Evolutionary conservation across 2,329 filamentous ascomycete species (phyloP).

Genomic region (Catunica adiposa): DNA sequence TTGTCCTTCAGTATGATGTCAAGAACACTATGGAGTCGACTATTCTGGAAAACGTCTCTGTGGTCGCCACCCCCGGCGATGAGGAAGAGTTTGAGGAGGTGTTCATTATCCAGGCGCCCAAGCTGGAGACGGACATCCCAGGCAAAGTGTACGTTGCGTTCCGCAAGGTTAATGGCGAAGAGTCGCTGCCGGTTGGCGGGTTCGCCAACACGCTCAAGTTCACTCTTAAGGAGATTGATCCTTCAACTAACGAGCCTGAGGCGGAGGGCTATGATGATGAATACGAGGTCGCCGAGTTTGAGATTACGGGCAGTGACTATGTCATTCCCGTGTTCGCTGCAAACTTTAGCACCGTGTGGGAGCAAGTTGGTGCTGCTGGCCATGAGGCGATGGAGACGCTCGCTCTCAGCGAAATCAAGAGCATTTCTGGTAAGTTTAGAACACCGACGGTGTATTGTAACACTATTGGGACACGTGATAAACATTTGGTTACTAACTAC

Average conservation of each 20-base stretch:
- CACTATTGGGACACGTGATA: not conserved
- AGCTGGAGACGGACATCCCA: constrained; percentile 67
- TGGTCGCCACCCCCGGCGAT: constrained; percentile 62
- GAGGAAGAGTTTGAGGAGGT: constrained; percentile 78
- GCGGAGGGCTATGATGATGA: constrained; percentile 90
- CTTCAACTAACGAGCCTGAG: constrained; percentile 81
- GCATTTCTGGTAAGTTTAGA: constrained; percentile 60
- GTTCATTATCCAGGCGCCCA: constrained; percentile 80
- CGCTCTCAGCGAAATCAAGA: constrained; percentile 75
- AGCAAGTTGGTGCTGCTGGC: constrained; percentile 74
- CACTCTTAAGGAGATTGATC: constrained; percentile 95
- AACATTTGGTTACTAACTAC: constrained; percentile 17
- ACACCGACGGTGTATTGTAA: not conserved
- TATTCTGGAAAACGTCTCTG: constrained; percentile 74
- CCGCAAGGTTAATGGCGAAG: constrained; percentile 62
- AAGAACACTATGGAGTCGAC: constrained; percentile 93
- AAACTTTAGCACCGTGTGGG: constrained; percentile 92
- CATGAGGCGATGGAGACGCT: constrained; percentile 85
- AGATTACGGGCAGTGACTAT: constrained; percentile 83
- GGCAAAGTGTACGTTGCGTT: constrained; percentile 94
- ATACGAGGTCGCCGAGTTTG: constrained; percentile 89
- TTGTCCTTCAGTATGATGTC: constrained; percentile 91
- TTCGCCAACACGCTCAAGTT: constrained; percentile 94
- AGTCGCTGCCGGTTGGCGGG: constrained; percentile 57
- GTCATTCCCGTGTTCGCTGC: constrained; percentile 84